Evolutionary conservation across 2,329 filamentous ascomycete species (phyloP).

Genomic region (Colletotrichum echinochloae): DNA sequence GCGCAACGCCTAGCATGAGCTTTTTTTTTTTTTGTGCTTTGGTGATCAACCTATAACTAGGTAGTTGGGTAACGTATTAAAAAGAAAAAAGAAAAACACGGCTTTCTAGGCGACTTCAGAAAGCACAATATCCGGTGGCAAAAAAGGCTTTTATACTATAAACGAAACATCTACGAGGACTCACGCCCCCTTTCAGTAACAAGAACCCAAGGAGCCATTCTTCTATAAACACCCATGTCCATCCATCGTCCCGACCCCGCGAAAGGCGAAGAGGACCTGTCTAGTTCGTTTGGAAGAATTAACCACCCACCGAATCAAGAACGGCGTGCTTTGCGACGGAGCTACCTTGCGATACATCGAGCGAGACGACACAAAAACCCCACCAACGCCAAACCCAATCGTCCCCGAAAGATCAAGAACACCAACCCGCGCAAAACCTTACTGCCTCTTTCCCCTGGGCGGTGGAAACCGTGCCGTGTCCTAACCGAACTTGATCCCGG

Average conservation of each 20-base stretch:
- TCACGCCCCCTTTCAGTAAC: too few relatives aligned
- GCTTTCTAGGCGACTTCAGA: too few relatives aligned
- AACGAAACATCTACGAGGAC: too few relatives aligned
- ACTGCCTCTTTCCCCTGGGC: constrained; percentile 3
- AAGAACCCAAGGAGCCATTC: not conserved
- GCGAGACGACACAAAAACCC: constrained; percentile 9
- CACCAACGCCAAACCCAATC: constrained; percentile 26
- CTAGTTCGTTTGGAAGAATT: not conserved
- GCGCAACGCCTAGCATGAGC: too few relatives aligned
- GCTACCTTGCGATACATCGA: constrained; percentile 32
- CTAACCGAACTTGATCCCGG: constrained; percentile 68
- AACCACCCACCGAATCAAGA: not conserved
- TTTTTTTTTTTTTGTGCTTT: too few relatives aligned
- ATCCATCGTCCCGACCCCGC: not conserved
- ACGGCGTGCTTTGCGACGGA: constrained; percentile 2
- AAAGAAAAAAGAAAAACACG: too few relatives aligned
- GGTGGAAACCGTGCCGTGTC: constrained; percentile 22
- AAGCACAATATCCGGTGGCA: too few relatives aligned
- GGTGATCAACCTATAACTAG: too few relatives aligned
- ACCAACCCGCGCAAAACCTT: not conserved
- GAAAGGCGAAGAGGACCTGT: not conserved
- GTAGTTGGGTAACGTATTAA: too few relatives aligned
- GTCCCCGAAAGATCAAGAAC: not conserved
- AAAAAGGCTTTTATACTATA: too few relatives aligned
- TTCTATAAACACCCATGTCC: not conserved